Evolutionary conservation across 441 rosid genomes (phyloP).

Genomic region (Metrosideros polymorpha): DNA sequence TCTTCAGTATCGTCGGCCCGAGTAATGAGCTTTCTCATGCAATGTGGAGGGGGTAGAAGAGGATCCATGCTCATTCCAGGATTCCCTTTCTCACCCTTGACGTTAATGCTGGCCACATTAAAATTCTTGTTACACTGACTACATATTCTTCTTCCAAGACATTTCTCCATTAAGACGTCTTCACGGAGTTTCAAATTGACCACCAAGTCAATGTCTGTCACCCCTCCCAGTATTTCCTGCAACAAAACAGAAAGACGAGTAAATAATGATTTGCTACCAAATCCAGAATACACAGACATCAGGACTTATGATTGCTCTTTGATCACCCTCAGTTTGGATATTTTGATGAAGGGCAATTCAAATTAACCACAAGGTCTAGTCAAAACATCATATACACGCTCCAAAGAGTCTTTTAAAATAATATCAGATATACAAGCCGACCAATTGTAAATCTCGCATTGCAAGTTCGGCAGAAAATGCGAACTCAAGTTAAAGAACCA

Average conservation of each 20-base stretch:
- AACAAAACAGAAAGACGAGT: background rate
- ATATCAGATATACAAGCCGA: background rate
- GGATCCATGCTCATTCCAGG: conserved; percentile 56
- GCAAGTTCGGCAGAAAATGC: background rate
- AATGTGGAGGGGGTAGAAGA: conserved; percentile 50
- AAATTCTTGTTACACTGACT: conserved; percentile 48
- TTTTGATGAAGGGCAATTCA: background rate
- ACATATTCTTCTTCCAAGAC: conserved; percentile 62
- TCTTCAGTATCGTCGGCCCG: conserved; percentile 56
- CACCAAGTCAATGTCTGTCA: conserved; percentile 54
- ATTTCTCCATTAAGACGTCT: conserved; percentile 50
- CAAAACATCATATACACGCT: background rate
- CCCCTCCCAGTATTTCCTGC: conserved; percentile 50
- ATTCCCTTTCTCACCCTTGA: conserved; percentile 40
- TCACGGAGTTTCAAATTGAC: conserved; percentile 57
- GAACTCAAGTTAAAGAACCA: background rate
- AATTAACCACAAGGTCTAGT: background rate
- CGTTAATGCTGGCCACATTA: conserved; percentile 43
- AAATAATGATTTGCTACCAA: background rate
- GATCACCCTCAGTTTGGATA: background rate
- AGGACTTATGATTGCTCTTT: background rate
- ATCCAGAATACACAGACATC: background rate
- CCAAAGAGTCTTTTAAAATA: background rate
- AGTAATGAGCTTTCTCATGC: conserved; percentile 54
- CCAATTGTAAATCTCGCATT: background rate